Percentiles rank a stretch among this genome's conserved stretches.
phyloP scores from a whole-genome alignment of 2,329 filamentous ascomycete species.

The Uncinocarpus reesii region DNA sequence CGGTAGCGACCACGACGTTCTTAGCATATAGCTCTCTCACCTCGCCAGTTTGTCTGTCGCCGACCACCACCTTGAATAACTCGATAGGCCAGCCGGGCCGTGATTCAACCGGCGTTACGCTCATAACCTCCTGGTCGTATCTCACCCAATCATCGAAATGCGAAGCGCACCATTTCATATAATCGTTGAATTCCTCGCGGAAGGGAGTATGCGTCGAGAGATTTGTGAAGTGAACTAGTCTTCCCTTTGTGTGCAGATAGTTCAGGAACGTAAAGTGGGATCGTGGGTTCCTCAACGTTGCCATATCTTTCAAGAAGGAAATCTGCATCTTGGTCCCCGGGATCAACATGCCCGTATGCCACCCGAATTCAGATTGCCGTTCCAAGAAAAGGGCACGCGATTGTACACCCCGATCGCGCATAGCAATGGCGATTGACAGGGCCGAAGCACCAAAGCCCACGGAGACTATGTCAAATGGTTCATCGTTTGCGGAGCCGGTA shows the following conservation, averaged over 20 bases:
- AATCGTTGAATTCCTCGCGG: slow-evolving; percentile 85
- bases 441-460: slow-evolving; percentile 90
- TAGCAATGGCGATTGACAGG: slow-evolving; percentile 75
- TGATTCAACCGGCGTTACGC: slow-evolving; percentile 52
- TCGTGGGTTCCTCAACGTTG: slow-evolving; percentile 77
- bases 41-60: slow-evolving; percentile 44
- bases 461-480: slow-evolving; percentile 66
- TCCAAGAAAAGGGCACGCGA: slow-evolving; percentile 81
- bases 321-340: slow-evolving; percentile 96
- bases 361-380: slow-evolving; percentile 70
- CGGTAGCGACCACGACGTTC: slow-evolving; percentile 54
- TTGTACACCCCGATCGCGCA: slow-evolving; percentile 62
- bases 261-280: slow-evolving; percentile 85
- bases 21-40: slow-evolving; percentile 33
- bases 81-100: slow-evolving; percentile 41
- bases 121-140: slow-evolving; percentile 68
- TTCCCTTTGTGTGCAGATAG: slow-evolving; percentile 70
- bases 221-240: slow-evolving; percentile 87
- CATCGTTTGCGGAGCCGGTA: neutral
- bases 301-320: slow-evolving; percentile 92
- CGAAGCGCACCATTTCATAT: slow-evolving; percentile 81
- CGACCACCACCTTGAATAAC: slow-evolving; percentile 58
- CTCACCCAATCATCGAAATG: slow-evolving; percentile 63
- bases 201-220: slow-evolving; percentile 78
- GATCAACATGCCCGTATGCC: slow-evolving; percentile 93